Evolutionary conservation across 345 rosid genomes (phyloP), one percentile per base, ranked within the genome.

Genomic region (Brassica rapa): DNA sequence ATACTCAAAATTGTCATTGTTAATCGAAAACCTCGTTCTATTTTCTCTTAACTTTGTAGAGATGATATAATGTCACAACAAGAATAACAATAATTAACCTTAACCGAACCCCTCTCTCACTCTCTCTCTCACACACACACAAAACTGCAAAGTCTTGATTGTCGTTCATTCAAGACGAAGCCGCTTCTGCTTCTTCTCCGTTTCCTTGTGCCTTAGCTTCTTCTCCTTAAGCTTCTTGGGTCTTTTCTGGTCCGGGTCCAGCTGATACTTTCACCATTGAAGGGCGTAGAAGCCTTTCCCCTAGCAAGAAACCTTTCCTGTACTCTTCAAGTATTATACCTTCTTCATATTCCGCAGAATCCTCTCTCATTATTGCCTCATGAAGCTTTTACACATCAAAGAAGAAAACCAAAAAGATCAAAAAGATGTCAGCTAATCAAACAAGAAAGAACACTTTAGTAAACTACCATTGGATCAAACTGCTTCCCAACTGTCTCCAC

Each of bases 251-350:
- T 35, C 98, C 98, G 1, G 98, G 98, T 78, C 98, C 97, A n/a
- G 99, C 93, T 0, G 99, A 94, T 37, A 94, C 99, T 83, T 94
- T 89, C 80, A 92, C 99, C 99, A 94, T 94, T 19, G 99, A 85
- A 19, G 98, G 97, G 21, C 99, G 93, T 82, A 94, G 62, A 16
- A 94, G 93, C 84, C 95, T 86, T 30, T 92, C 95, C 0, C 96
- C 98, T 0, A 94, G 86, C 85, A 85, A 83, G 85, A 89, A 95
- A 21, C 99, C 98, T 82, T 88, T 90, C 67, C 93, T 92, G 73
- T 75, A 95, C 82, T 95, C 98, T 80, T 91, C 87, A n/a, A 95
- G 81, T 66, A 95, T 77, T 32, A 86, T 81, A 25, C 97, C 96
- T 74, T 95, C 98, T 83, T 90, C 96, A n/a, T 83, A 87, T 69